Percentiles rank a stretch among this genome's conserved stretches.
Evolutionary conservation across 345 rosid species (phyloP).

Genomic region (Salix arbutifolia): DNA sequence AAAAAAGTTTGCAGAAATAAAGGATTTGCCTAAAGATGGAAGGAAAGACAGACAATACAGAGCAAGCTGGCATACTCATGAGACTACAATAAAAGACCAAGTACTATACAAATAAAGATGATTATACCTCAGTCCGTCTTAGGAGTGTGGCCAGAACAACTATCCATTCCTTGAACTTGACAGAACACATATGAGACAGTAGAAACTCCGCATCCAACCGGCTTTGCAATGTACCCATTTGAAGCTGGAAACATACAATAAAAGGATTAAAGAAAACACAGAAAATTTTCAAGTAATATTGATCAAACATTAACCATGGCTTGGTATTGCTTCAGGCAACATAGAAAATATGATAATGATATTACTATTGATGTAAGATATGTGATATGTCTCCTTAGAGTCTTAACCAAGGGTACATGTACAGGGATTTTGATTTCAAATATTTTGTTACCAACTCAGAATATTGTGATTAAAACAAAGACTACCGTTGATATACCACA

Average conservation of each 20-base stretch:
- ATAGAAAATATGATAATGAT: neutral
- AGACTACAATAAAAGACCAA: neutral
- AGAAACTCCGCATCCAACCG: conserved; percentile 93
- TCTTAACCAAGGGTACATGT: neutral
- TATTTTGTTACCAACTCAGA: neutral
- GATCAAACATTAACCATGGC: neutral
- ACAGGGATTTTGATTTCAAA: neutral
- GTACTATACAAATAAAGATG: neutral
- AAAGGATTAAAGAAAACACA: neutral
- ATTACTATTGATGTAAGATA: neutral
- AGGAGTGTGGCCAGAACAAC: conserved; percentile 93
- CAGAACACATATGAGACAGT: conserved; percentile 97
- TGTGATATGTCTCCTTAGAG: neutral
- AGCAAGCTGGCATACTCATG: neutral
- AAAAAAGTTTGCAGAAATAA: neutral
- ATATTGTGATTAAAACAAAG: neutral
- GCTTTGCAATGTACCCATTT: conserved; percentile 92
- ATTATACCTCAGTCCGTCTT: conserved; percentile 76
- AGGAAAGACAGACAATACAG: neutral
- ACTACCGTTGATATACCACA: neutral
- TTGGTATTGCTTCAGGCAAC: neutral
- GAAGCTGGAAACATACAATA: conserved; percentile 52
- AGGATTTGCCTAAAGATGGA: neutral
- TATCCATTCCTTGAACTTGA: conserved; percentile 98
- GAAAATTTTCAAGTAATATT: neutral